These are phyloP conservation scores for Rhodotorula sp. DNA, from an alignment of 1,284 basidiomycete species.

Conservation along the genomic window DNA sequence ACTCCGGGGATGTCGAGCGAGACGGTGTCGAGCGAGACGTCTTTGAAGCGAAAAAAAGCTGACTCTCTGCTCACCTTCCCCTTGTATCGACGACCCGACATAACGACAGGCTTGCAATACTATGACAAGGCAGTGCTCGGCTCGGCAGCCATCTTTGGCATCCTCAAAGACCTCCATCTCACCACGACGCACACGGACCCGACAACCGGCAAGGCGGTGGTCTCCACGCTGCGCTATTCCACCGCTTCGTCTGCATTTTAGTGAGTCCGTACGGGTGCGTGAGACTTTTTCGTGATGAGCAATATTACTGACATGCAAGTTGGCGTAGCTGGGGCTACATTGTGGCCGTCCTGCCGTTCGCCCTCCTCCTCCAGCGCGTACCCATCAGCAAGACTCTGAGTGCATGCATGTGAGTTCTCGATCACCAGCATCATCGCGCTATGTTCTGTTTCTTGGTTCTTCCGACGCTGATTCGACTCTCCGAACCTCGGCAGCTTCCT, in stretches of 20 bases:
- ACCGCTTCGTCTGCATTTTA: constrained; percentile 51
- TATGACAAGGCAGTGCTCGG: constrained; percentile 56
- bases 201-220: constrained; percentile 45
- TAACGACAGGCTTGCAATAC: constrained; percentile 51
- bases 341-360: constrained; percentile 50
- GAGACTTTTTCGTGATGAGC: too few species aligned
- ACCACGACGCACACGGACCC: constrained; percentile 38
- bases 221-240: constrained; percentile 48
- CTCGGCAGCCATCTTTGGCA: constrained; percentile 55
- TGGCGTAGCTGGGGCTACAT: constrained; percentile 19
- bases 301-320: too few species aligned
- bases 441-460: not conserved
- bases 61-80: too few species aligned
- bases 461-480: not conserved
- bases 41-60: too few species aligned
- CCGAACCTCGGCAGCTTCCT: constrained; percentile 42
- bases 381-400: constrained; percentile 50
- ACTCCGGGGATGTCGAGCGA: too few species aligned
- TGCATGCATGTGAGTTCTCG: constrained; percentile 41
- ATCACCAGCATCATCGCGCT: too few species aligned
- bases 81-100: not conserved
- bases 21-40: too few species aligned
- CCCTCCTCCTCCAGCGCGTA: constrained; percentile 52
- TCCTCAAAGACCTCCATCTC: constrained; percentile 52
- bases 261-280: not conserved